Conservation (phyloP, 768 basidiomycete species). For the Xanthoconium purpureum region DNA sequence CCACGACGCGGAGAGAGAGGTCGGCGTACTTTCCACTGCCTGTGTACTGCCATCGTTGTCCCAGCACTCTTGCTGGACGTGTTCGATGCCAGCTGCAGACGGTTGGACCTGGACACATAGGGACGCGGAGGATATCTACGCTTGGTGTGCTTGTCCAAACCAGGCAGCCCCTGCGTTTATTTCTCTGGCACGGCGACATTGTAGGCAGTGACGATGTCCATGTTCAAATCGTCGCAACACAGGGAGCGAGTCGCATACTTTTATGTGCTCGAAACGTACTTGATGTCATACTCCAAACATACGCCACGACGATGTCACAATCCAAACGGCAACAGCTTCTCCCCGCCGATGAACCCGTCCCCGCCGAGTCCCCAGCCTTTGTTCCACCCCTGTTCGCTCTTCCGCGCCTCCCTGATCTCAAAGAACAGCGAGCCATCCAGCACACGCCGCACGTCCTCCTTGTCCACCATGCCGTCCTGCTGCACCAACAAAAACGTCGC, state of each 20-base stretch:
- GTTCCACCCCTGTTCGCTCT: conserved; percentile 22
- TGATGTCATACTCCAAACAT: too few relatives aligned
- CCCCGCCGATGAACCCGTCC: conserved; percentile 31
- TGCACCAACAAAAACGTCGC: conserved; percentile 41
- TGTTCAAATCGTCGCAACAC: neutral
- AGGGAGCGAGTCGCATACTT: too few relatives aligned
- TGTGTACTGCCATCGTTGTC: conserved; percentile 50
- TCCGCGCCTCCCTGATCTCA: conserved; percentile 29
- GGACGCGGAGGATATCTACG: neutral
- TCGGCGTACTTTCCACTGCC: conserved; percentile 41
- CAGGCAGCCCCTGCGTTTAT: neutral
- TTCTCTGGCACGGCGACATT: neutral
- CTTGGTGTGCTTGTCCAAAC: neutral
- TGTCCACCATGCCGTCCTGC: conserved; percentile 36
- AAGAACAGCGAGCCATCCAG: conserved; percentile 41
- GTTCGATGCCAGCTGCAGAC: conserved; percentile 33
- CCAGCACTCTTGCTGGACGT: conserved; percentile 45
- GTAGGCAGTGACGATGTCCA: conserved; percentile 18
- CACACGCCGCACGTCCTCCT: conserved; percentile 41
- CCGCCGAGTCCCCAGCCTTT: conserved; percentile 32
- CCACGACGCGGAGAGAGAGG: too few relatives aligned
- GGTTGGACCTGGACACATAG: conserved; percentile 29
- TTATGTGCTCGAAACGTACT: too few relatives aligned
- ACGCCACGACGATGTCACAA: conserved; percentile 8
- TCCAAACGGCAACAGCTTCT: conserved; percentile 29